A percentile compares a stretch with the other conserved stretches of the same genome.
Conservation (phyloP, 75 land plant species). For the Cryptomeria japonica region DNA sequence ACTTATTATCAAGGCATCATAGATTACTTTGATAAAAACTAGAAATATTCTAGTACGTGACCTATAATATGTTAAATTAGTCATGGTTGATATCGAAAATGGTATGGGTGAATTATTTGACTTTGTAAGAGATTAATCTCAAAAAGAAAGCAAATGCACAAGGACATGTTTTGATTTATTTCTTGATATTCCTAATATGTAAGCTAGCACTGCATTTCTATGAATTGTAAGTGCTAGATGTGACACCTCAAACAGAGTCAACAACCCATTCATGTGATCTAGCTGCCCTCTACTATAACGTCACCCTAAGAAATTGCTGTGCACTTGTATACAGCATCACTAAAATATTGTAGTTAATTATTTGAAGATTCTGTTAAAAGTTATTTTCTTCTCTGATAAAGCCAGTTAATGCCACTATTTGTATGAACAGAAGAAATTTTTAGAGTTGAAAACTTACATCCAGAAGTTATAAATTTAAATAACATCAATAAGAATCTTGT, state of each 20-base stretch:
- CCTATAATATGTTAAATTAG: too few species aligned
- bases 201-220: background rate
- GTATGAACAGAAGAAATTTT: background rate
- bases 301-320: background rate
- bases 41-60: too few species aligned
- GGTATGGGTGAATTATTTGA: too few species aligned
- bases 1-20: too few species aligned
- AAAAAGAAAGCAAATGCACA: background rate
- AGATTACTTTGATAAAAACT: too few species aligned
- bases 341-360: background rate
- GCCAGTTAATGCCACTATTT: background rate
- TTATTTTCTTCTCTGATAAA: background rate
- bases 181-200: background rate
- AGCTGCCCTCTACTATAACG: background rate
- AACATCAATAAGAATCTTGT: background rate
- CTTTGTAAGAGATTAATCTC: too few species aligned
- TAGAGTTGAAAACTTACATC: background rate
- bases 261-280: background rate
- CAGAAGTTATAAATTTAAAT: background rate
- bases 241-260: too few species aligned
- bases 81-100: too few species aligned
- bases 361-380: background rate
- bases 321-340: background rate
- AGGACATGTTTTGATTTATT: background rate
- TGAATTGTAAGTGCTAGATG: background rate